Percentiles rank a stretch among this genome's conserved stretches.
phyloP scores from a whole-genome alignment of 176 grass and related monocot genomes.

The Poa pratensis region DNA sequence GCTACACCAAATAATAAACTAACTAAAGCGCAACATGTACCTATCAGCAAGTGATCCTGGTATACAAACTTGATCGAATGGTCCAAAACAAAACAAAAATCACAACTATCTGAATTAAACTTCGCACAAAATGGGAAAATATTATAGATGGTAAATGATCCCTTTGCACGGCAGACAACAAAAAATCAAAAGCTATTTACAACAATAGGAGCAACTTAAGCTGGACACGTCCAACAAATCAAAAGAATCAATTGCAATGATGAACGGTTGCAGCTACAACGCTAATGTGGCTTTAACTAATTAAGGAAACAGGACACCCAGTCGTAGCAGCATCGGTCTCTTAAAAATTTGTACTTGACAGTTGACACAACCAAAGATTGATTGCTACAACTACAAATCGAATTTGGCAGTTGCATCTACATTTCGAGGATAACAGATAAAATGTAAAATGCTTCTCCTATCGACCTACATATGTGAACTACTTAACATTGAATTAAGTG shows the following conservation, averaged over 20 bases:
- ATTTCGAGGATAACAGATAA: background rate
- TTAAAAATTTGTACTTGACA: background rate
- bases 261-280: background rate
- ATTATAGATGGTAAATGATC: background rate
- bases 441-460: background rate
- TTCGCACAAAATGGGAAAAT: background rate
- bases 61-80: constrained; percentile 1
- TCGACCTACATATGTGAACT: background rate
- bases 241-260: background rate
- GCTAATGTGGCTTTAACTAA: background rate
- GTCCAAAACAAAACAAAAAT: background rate
- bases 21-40: background rate
- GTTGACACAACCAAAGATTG: constrained; percentile 6
- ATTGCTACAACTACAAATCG: background rate
- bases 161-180: background rate
- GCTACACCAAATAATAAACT: background rate
- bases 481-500: background rate
- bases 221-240: background rate
- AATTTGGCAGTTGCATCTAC: background rate
- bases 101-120: background rate
- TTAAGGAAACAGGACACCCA: background rate
- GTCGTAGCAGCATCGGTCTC: background rate
- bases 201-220: background rate
- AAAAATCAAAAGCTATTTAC: constrained; percentile 9
- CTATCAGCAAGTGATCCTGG: background rate